These are phyloP conservation scores for Hymenochaete sp. DNA, from an alignment of 1,284 basidiomycete species.

Conservation along the genomic window DNA sequence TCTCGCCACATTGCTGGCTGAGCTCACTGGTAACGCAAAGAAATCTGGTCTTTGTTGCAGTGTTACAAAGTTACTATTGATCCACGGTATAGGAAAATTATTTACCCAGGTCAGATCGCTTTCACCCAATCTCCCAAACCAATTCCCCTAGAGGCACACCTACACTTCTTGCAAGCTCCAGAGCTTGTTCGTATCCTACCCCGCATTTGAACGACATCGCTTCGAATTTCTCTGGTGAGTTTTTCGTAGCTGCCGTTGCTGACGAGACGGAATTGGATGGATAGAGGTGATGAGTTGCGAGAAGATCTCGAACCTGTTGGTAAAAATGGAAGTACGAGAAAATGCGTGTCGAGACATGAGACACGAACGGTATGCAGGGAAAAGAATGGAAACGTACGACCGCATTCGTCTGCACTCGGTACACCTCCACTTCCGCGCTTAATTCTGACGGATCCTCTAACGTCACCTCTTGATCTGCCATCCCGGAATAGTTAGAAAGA, in stretches of 20 bases:
- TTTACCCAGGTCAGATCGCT: not conserved
- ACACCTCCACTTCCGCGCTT: conserved; percentile 60
- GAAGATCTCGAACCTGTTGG: conserved; percentile 61
- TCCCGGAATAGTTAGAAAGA: no score
- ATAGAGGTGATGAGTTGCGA: conserved; percentile 61
- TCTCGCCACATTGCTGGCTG: no score
- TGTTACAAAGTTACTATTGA: conserved; percentile 1
- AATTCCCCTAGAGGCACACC: conserved; percentile 59
- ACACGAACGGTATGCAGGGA: no score
- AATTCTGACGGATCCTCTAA: conserved; percentile 39
- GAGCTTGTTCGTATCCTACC: conserved; percentile 56
- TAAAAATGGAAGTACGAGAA: not conserved
- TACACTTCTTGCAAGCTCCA: conserved; percentile 54
- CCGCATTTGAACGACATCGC: conserved; percentile 69
- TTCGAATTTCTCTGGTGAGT: conserved; percentile 60
- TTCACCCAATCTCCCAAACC: conserved; percentile 51
- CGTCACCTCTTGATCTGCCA: conserved; percentile 39
- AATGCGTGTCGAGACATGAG: no score
- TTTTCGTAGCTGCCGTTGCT: not conserved
- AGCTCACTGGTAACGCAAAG: no score
- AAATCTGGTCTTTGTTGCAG: no score
- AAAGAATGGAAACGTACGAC: conserved; percentile 34
- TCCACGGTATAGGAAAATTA: not conserved
- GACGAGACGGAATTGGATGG: conserved; percentile 28
- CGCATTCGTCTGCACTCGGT: conserved; percentile 48